These are phyloP conservation scores for Herpetospermum pedunculosum DNA, from an alignment of 306 rosid species.

Conservation along the genomic window DNA sequence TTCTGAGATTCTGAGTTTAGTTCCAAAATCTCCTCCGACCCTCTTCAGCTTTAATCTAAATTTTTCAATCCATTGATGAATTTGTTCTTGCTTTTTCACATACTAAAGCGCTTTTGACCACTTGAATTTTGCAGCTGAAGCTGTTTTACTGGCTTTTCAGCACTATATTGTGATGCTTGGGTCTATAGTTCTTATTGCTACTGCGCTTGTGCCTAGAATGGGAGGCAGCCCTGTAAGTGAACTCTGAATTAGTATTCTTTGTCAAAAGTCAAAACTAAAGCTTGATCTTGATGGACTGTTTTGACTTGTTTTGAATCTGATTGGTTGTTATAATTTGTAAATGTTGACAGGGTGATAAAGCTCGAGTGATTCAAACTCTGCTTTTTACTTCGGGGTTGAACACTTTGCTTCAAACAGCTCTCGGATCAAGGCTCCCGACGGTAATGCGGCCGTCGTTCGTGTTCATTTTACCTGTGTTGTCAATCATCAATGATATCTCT, in stretches of 20 bases:
- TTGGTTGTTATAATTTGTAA: not conserved
- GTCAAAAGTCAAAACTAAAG: not conserved
- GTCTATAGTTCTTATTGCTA: conserved; percentile 66
- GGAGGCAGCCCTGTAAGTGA: conserved; percentile 78
- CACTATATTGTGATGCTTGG: conserved; percentile 98
- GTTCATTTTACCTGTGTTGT: conserved; percentile 48
- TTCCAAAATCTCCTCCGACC: not conserved
- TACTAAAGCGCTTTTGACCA: conserved; percentile 9
- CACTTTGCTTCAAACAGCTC: conserved; percentile 64
- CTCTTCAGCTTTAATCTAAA: not conserved
- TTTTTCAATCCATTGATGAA: not conserved
- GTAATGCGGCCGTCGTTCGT: conserved; percentile 79
- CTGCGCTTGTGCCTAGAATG: conserved; percentile 63
- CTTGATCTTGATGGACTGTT: not conserved
- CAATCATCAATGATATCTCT: conserved; percentile 52
- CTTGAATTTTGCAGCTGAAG: conserved; percentile 42
- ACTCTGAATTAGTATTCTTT: not conserved
- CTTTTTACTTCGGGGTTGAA: conserved; percentile 71
- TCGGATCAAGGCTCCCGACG: conserved; percentile 85
- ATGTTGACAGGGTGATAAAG: conserved; percentile 65
- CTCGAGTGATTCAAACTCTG: conserved; percentile 78
- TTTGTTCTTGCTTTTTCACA: not conserved
- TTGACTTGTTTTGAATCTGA: not conserved
- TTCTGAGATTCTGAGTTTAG: not conserved
- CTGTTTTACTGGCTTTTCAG: conserved; percentile 66